Base-by-base conservation (phyloP, 2,329 filamentous ascomycete species). In the Bipolaris oryzae region DNA sequence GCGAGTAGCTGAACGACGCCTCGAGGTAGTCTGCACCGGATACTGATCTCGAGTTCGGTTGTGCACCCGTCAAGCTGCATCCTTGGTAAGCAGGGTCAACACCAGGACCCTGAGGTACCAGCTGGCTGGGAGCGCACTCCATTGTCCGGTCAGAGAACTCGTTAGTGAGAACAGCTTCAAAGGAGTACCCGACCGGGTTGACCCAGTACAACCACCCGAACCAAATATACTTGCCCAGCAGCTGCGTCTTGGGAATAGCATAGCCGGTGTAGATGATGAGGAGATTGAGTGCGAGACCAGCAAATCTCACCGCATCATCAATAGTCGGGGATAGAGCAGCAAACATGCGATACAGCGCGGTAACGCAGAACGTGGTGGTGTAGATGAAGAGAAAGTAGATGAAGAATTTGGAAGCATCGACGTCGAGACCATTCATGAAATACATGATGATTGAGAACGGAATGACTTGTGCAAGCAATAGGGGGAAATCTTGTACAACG, bases 141-240 rank as follows among this genome's bases (percentile, higher is more conserved):
- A 91, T 86, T 0, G 76, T 75, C 5, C 81, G 78, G 51, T 79
- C 80, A 2, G 80, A 72, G 61, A 89, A 88, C 64, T 91, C 88
- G 63, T 90, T 91, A 0, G 85, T 74, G 60, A 90, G 77, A 2
- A 90, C 84, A 3, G 84, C 84, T 70, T 91, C 89, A 61, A 89
- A 90, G 1, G 84, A 81, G 63, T 90, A 91, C 0, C 76, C 69
- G 7, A 83, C 68, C 0, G 82, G 82, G 43, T 82, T 82, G 51
- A 81, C 65, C 62, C 74, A 79, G 63, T 78, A 72, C 1, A 74
- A 39, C 74, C 72, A 75, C 13, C 86, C 86, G 58, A 88, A 88
- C 86, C 86, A 89, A 50, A 87, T 87, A 50, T 87, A 87, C 6
- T 84, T 61, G 23, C 73, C 61, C 1, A 87, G 73, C n/a, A 88